Base-by-base conservation (phyloP, 2,329 filamentous ascomycete species). In the Beauveria medogensis region DNA sequence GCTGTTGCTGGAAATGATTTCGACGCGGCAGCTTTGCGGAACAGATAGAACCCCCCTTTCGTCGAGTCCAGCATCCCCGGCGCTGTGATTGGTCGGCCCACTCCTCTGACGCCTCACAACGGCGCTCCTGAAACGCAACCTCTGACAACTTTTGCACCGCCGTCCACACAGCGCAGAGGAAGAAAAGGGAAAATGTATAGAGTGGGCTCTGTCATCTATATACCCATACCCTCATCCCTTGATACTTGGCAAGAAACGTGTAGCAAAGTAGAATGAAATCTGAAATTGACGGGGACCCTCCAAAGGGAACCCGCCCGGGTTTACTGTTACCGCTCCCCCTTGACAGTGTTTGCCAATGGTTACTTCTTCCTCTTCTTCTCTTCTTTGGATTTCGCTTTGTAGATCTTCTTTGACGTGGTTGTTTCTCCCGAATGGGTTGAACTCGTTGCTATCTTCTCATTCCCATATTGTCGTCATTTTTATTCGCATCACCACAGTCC, bases 291-390 rank as follows among this genome's bases (percentile, higher is more conserved):
- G 41, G 20, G 3, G 14, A 40, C 46, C 46, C 55, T 26, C 41
- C 41, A n/a, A 6, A 37, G 18, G 40, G 48, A 52, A 34, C 28
- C 48, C 28, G 50, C 30, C 12, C 4, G 46, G 12, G 20, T 24
- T 24, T 22, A 28, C 28, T 20, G 26, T 26, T 18, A 4, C 16
- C 5, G 18, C n/a, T n/a, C 7, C 30, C 18, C 51, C 37, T 18
- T 20, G 26, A 37, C 18, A 16, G 30, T 34, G 9, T 16, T 22
- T 37, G 20, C 50, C 50, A 22, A 10, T 41, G 24, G 24, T 3
- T 55, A 65, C 62, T 62, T 67, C 66, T 22, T 20, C 65, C 10
- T 28, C 60, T 62, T 65, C 48, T 61, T 54, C n/a, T 62, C 22
- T 44, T 14, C 7, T 44, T 43, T n/a, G 43, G 50, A 52, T 34